Conservation (phyloP, 768 basidiomycete species). For the Dioszegia hungarica region DNA sequence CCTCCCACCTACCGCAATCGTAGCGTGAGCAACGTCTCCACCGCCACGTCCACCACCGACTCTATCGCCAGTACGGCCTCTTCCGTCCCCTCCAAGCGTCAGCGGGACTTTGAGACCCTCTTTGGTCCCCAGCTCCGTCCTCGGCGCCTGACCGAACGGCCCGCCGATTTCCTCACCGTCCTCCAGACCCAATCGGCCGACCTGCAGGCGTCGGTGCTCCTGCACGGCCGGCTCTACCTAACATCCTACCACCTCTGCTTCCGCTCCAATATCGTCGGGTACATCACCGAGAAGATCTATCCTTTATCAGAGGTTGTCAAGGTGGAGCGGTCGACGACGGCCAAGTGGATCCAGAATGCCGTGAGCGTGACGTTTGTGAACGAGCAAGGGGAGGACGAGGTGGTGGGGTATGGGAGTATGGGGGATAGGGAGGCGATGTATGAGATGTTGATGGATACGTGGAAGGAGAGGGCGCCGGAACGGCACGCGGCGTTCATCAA, state of each 20-base stretch:
- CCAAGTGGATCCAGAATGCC: slow-evolving; percentile 37
- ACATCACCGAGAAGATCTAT: slow-evolving; percentile 19
- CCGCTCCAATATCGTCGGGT: slow-evolving; percentile 29
- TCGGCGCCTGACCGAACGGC: background rate
- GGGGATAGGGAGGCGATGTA: slow-evolving; percentile 23
- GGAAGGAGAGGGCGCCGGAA: slow-evolving; percentile 20
- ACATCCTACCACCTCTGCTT: slow-evolving; percentile 28
- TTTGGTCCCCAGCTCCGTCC: slow-evolving; percentile 4
- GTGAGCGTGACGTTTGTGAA: slow-evolving; percentile 13
- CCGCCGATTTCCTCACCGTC: slow-evolving; percentile 20
- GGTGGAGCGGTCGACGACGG: slow-evolving; percentile 23
- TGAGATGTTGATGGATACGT: slow-evolving; percentile 13
- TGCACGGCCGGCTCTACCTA: slow-evolving; percentile 29
- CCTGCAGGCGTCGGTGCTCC: slow-evolving; percentile 19
- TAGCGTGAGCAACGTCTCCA: background rate
- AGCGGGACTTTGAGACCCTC: slow-evolving; percentile 8
- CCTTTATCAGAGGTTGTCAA: slow-evolving; percentile 8
- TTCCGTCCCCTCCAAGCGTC: slow-evolving; percentile 1
- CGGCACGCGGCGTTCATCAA: slow-evolving; percentile 8
- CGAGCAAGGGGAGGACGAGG: slow-evolving; percentile 5
- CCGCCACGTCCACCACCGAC: background rate
- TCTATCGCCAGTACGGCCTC: background rate
- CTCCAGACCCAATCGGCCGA: slow-evolving; percentile 27
- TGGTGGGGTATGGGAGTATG: slow-evolving; percentile 27
- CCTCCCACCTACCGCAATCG: background rate